Evolutionary conservation across 2,329 filamentous ascomycete genomes (phyloP), one percentile per base, ranked within the genome.

Genomic region (Hypoxylon sp.): DNA sequence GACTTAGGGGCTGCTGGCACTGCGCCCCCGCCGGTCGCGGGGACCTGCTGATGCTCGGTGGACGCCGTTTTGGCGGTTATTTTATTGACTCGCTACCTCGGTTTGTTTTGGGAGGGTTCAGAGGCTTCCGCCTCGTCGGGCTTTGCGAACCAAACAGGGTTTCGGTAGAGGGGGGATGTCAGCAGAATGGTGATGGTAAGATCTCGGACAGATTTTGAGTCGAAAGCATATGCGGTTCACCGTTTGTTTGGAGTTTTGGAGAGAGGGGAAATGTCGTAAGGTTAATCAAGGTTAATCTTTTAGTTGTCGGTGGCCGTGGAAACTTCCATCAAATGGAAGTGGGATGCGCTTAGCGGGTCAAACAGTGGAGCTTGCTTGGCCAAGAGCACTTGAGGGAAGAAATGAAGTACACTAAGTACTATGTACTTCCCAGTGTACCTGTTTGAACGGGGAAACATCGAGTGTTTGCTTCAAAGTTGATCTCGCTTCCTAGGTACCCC

Each of bases 61-160:
- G 75, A 76, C 69, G 75, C 74, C 75, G 71, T 75, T 67, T 74
- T 75, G 74, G 60, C 66, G 73, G 72, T 72, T 66, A 56, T 57
- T 51, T 53, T 28, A 55, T 48, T 51, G 34, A 30, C 62, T 60
- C 43, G 59, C 46, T 43, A 55, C 53, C 46, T 60, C 52, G 34
- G 60, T 19, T 19, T 49, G 17, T 41, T 52, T 49, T 21, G 13
- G 51, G 9, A 48, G 28, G 38, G 11, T 49, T 34, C 14, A 55
- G 62, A 63, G 63, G 60, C 57, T 57, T 63, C 63, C 63, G 60
- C 63, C 67, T 58, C 60, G 60, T 59, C 45, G 25, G 38, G 48
- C n/a, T 60, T 45, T 28, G 46, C 55, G 19, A 11, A 64, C 55
- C 56, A 61, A 25, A 57, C 63, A 57, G 51, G 23, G 21, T 45